Evolutionary conservation across 2,329 filamentous ascomycete genomes (phyloP).

Genomic region (Fusarium buxicola): DNA sequence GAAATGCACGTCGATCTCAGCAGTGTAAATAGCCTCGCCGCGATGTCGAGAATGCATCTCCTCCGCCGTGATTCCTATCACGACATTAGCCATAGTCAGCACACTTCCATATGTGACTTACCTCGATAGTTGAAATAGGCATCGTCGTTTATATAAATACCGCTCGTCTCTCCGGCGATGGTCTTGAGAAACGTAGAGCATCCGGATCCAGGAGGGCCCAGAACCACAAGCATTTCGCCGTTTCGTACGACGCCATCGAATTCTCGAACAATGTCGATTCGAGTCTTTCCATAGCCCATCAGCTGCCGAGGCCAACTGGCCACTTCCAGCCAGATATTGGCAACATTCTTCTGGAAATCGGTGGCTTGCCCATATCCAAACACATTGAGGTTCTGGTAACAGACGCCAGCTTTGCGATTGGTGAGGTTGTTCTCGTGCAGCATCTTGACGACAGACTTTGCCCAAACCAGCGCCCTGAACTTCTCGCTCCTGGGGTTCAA

Average conservation of each 20-base stretch:
- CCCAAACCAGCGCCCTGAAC: conserved; percentile 37
- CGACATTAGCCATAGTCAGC: neutral
- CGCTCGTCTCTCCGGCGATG: conserved; percentile 81
- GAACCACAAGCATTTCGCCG: conserved; percentile 78
- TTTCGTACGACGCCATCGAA: conserved; percentile 74
- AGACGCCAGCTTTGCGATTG: conserved; percentile 62
- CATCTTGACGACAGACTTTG: conserved; percentile 36
- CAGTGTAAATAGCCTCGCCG: conserved; percentile 85
- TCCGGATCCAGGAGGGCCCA: conserved; percentile 74
- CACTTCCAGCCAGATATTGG: conserved; percentile 66
- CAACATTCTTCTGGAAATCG: conserved; percentile 75
- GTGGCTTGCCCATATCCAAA: conserved; percentile 75
- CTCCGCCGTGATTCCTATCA: conserved; percentile 32
- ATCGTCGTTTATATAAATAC: conserved; percentile 74
- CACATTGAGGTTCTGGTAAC: conserved; percentile 73
- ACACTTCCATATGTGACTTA: conserved; percentile 14
- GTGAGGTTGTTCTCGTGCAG: conserved; percentile 27
- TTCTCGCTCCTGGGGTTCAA: conserved; percentile 56
- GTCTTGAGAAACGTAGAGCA: conserved; percentile 87
- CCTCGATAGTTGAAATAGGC: conserved; percentile 85
- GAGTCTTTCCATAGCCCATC: conserved; percentile 63
- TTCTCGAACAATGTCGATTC: conserved; percentile 72
- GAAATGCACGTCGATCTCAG: conserved; percentile 84
- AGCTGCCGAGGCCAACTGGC: conserved; percentile 58
- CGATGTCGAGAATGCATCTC: conserved; percentile 54